These are phyloP conservation scores for Didymella sp. DNA, from an alignment of 2,329 filamentous ascomycete species.

Conservation along the genomic window DNA sequence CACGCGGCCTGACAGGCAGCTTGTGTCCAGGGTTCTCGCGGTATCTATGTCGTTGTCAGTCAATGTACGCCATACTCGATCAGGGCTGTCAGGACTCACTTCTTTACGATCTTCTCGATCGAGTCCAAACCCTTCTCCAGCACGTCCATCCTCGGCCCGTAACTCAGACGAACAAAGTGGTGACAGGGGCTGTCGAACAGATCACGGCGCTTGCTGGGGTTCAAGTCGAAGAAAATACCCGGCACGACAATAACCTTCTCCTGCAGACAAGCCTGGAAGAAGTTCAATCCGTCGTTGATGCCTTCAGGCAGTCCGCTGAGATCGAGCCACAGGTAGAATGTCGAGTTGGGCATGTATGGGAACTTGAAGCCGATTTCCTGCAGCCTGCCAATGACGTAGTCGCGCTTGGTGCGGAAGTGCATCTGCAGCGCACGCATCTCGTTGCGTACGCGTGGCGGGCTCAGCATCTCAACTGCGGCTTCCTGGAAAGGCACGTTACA, in stretches of 20 bases:
- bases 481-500: conserved; percentile 96
- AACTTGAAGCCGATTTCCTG: conserved; percentile 86
- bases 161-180: conserved; percentile 54
- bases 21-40: conserved; percentile 18
- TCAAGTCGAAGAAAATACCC: conserved; percentile 97
- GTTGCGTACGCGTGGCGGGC: conserved; percentile 76
- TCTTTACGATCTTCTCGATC: conserved; percentile 51
- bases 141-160: conserved; percentile 52
- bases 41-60: conserved; percentile 8
- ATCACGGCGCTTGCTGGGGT: conserved; percentile 86
- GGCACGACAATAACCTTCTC: conserved; percentile 97
- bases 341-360: conserved; percentile 80
- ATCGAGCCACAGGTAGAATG: conserved; percentile 89
- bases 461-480: conserved; percentile 91
- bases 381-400: conserved; percentile 84
- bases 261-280: conserved; percentile 91
- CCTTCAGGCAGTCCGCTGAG: conserved; percentile 71
- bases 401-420: conserved; percentile 92
- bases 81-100: conserved; percentile 37
- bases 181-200: conserved; percentile 95
- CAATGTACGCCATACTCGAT: neutral
- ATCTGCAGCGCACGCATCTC: conserved; percentile 90
- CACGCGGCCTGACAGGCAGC: conserved; percentile 17
- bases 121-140: conserved; percentile 51
- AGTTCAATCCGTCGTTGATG: conserved; percentile 92